phyloP scores from a whole-genome alignment of 306 rosid genomes.

The Cucumis sativus region DNA sequence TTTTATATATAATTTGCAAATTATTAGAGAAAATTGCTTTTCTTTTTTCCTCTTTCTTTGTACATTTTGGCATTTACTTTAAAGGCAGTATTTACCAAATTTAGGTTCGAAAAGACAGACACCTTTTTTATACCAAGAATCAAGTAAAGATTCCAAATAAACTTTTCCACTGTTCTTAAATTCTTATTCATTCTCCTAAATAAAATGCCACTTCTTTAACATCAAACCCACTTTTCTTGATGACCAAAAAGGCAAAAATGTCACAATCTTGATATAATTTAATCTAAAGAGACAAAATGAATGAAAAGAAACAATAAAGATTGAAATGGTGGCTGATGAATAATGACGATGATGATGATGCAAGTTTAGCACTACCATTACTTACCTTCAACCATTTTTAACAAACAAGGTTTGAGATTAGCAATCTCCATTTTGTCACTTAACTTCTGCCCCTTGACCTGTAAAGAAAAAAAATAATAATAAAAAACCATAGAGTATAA shows the following conservation, averaged over 20 bases:
- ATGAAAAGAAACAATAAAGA: background rate
- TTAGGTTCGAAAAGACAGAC: background rate
- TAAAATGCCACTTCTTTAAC: background rate
- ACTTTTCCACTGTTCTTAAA: background rate
- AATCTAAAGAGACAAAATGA: background rate
- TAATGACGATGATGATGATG: background rate
- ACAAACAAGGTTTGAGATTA: slow-evolving; percentile 64
- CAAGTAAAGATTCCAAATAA: background rate
- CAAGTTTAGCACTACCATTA: slow-evolving; percentile 10
- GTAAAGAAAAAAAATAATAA: background rate
- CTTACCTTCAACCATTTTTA: slow-evolving; percentile 95
- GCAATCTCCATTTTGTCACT: slow-evolving; percentile 56
- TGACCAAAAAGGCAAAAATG: background rate
- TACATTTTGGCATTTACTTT: background rate
- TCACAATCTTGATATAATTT: background rate
- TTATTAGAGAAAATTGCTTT: background rate
- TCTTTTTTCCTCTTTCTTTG: background rate
- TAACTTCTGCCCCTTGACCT: slow-evolving; percentile 74
- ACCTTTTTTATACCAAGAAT: background rate
- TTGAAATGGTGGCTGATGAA: slow-evolving; percentile 9
- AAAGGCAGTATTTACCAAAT: background rate
- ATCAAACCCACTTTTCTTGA: background rate
- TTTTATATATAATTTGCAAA: background rate
- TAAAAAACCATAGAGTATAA: background rate
- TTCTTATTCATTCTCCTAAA: background rate